Base-by-base conservation (phyloP, 2,329 filamentous ascomycete genomes). In the Penicillium sp. region DNA sequence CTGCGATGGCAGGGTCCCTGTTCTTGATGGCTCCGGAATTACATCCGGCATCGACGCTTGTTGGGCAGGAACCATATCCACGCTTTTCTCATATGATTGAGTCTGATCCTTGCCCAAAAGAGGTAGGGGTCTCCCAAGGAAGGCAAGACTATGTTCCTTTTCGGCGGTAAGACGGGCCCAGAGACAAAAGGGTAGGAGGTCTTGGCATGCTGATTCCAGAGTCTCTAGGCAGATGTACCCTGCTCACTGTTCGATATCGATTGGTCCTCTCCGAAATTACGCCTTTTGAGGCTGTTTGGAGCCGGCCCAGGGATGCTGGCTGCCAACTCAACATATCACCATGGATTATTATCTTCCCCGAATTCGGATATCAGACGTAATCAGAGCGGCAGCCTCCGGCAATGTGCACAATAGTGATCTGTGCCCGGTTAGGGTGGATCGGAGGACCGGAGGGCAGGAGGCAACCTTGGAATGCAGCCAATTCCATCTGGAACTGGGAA, bases 321-420 rank as follows among this genome's bases (percentile, higher is more conserved):
- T 66, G 67, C 65, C 63, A 67, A 66, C 63, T 61, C 57, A 60
- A 62, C 53, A 59, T 56, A 41, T 54, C 54, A 53, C 44, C 58
- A 63, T 64, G 61, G 58, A 60, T 66, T 54, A 60, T 66, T 54
- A 58, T 44, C 51, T 53, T 55, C 52, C 38, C 57, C 48, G 39
- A 48, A 40, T 50, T 25, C 44, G 54, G 54, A 54, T 40, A 56
- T 50, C 42, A 45, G 41, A 51, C 50, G 52, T 57, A 56, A 51
- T 57, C 27, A 51, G 53, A 54, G 57, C 50, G 57, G 54, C 52
- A 38, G 50, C 24, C 16, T 38, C 61, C 56, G 63, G 56, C 44
- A 54, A 64, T 63, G 41, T 57, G 57, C 54, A 48, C 56, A 50
- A 55, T 56, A 54, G 56, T 46, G 46, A 58, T 50, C 22, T 35